Percentiles rank a stretch among this genome's conserved stretches.
Conservation (phyloP, 2,329 filamentous ascomycete species). For the Penicillium sp. region DNA sequence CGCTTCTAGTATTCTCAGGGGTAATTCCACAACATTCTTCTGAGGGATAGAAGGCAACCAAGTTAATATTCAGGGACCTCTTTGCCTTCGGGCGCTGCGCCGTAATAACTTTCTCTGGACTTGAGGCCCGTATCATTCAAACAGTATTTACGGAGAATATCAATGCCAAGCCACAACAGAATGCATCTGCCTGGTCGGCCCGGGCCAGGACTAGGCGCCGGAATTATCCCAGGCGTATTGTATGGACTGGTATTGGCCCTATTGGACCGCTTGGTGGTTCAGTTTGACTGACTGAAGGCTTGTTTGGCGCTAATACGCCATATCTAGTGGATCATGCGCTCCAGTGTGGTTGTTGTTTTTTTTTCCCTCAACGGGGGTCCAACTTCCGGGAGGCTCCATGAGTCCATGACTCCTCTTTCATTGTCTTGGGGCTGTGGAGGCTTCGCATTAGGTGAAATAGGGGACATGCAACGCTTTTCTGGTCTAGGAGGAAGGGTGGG, state of each 20-base stretch:
- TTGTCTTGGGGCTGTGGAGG: conserved; percentile 3
- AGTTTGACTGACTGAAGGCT: not conserved
- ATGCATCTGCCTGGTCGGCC: conserved; percentile 8
- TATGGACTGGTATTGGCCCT: not conserved
- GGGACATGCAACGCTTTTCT: too few species aligned
- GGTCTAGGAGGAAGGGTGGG: not conserved
- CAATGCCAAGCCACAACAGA: not conserved
- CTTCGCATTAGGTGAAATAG: conserved; percentile 11
- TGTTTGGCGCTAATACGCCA: conserved; percentile 9
- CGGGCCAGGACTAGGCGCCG: conserved; percentile 1
- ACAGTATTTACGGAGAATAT: not conserved
- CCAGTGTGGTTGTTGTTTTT: not conserved
- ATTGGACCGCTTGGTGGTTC: not conserved
- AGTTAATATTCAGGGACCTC: too few species aligned
- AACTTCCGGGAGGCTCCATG: conserved; percentile 6
- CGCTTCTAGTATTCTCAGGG: too few species aligned
- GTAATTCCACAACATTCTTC: too few species aligned
- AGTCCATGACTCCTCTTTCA: conserved; percentile 1
- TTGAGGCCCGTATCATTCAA: not conserved
- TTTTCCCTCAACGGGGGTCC: not conserved
- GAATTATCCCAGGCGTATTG: not conserved
- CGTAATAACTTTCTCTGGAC: too few species aligned
- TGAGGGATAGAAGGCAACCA: too few species aligned
- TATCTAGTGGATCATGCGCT: conserved; percentile 16
- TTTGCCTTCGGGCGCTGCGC: too few species aligned